Percentiles rank a stretch among this genome's conserved stretches.
phyloP scores from a whole-genome alignment of 164 flowering plant genomes.

The Saururus chinensis region DNA sequence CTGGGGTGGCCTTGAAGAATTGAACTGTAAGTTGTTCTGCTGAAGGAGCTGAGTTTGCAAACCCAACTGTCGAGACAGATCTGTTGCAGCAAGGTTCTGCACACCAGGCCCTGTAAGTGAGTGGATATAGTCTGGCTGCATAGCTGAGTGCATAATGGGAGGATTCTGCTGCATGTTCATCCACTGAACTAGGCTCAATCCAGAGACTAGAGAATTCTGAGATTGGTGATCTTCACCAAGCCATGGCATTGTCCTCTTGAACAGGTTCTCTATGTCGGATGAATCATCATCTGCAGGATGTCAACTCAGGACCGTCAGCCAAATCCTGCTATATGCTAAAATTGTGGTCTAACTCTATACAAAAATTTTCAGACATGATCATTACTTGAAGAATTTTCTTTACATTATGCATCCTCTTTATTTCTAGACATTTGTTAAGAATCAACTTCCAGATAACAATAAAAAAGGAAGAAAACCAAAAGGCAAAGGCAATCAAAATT shows the following conservation, averaged over 20 bases:
- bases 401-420: background rate
- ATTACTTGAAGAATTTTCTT: too few relatives aligned
- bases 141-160: slow-evolving; percentile 31
- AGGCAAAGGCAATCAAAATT: too few relatives aligned
- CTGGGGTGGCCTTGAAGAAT: slow-evolving; percentile 44
- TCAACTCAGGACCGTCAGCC: background rate
- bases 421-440: background rate
- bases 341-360: too few relatives aligned
- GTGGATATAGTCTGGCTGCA: slow-evolving; percentile 56
- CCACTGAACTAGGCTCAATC: slow-evolving; percentile 84
- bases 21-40: slow-evolving; percentile 48
- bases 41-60: slow-evolving; percentile 50
- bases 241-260: slow-evolving; percentile 91
- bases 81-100: slow-evolving; percentile 46
- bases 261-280: slow-evolving; percentile 53
- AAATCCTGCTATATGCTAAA: background rate
- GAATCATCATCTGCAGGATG: slow-evolving; percentile 66
- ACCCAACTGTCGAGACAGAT: slow-evolving; percentile 66
- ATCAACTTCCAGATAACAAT: background rate
- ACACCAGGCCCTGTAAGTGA: slow-evolving; percentile 39
- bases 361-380: too few relatives aligned
- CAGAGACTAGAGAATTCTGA: slow-evolving; percentile 32
- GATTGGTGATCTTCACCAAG: slow-evolving; percentile 72
- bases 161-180: slow-evolving; percentile 93
- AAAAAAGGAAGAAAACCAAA: background rate